phyloP scores from a whole-genome alignment of 495 filamentous ascomycete species.

The Neurospora sp. region DNA sequence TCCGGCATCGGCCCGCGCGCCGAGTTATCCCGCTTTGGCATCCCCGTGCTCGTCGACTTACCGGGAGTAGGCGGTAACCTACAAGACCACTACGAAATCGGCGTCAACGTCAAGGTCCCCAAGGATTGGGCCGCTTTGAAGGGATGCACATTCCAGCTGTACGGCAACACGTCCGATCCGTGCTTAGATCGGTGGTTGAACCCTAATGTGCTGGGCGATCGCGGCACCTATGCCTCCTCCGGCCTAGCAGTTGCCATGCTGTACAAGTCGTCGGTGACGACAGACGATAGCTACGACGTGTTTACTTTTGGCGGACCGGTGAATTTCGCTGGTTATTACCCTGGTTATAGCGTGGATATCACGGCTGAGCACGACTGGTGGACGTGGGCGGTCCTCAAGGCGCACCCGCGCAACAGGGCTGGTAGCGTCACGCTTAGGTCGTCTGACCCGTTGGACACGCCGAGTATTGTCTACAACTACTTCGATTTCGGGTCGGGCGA shows the following conservation, averaged over 20 bases:
- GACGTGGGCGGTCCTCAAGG: slow-evolving; percentile 43
- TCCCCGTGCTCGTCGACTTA: slow-evolving; percentile 42
- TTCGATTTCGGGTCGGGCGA: slow-evolving; percentile 28
- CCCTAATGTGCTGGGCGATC: slow-evolving; percentile 20
- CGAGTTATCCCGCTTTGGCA: slow-evolving; percentile 37
- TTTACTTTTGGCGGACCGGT: slow-evolving; percentile 44
- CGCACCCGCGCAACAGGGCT: slow-evolving; percentile 40
- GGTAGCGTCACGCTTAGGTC: slow-evolving; percentile 42
- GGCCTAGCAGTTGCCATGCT: slow-evolving; percentile 39
- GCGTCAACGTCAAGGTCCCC: slow-evolving; percentile 36
- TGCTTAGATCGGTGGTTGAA: slow-evolving; percentile 40
- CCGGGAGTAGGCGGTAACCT: slow-evolving; percentile 59
- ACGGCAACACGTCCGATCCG: slow-evolving; percentile 29
- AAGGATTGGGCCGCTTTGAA: slow-evolving; percentile 30
- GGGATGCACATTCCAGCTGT: slow-evolving; percentile 38
- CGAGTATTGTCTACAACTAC: slow-evolving; percentile 45
- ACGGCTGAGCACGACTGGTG: slow-evolving; percentile 26
- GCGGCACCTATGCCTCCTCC: slow-evolving; percentile 39
- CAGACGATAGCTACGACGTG: slow-evolving; percentile 33
- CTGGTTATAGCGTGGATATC: slow-evolving; percentile 26
- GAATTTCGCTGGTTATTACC: slow-evolving; percentile 44
- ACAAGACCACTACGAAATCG: slow-evolving; percentile 52
- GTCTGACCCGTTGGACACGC: slow-evolving; percentile 43
- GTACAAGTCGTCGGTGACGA: slow-evolving; percentile 30
- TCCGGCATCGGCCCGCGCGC: slow-evolving; percentile 47